A percentile compares a stretch with the other conserved stretches of the same genome.
Conservation (phyloP, 2,329 filamentous ascomycete species). For the Aspergillus transmontanensis region DNA sequence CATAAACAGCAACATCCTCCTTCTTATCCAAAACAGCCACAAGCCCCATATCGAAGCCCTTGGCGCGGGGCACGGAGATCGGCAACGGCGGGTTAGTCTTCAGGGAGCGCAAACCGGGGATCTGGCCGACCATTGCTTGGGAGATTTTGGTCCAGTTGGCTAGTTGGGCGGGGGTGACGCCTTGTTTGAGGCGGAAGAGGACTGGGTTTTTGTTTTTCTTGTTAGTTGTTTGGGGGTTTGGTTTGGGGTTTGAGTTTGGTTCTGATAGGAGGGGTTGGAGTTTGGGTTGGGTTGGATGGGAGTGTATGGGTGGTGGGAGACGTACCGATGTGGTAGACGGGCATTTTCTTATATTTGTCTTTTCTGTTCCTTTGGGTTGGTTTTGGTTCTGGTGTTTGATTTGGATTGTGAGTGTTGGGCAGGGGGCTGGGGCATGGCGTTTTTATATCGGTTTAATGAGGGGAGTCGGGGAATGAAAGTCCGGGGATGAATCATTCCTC, state of each 20-base stretch:
- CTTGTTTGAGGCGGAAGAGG: conserved; percentile 47
- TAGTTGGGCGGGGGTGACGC: conserved; percentile 37
- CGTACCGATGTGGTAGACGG: conserved; percentile 46
- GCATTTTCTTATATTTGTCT: conserved; percentile 25
- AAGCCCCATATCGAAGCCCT: conserved; percentile 50
- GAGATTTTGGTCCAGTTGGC: conserved; percentile 32
- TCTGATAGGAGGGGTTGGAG: too few species aligned
- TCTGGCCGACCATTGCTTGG: conserved; percentile 45
- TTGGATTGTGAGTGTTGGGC: background rate
- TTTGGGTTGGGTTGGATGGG: background rate
- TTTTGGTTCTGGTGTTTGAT: background rate
- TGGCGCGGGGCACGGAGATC: conserved; percentile 44
- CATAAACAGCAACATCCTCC: conserved; percentile 47
- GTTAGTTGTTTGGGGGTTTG: background rate
- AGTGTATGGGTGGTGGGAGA: background rate
- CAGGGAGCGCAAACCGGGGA: conserved; percentile 44
- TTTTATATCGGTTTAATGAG: background rate
- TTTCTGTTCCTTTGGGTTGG: too few species aligned
- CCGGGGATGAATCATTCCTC: background rate
- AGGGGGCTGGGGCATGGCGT: too few species aligned
- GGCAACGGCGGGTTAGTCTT: conserved; percentile 41
- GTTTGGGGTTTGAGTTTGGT: background rate
- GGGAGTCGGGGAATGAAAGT: background rate
- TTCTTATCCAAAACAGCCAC: conserved; percentile 50
- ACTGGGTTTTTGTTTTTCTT: conserved; percentile 26